Base-by-base conservation (phyloP, 2,329 filamentous ascomycete genomes). In the Tolypocladium endophyticum region DNA sequence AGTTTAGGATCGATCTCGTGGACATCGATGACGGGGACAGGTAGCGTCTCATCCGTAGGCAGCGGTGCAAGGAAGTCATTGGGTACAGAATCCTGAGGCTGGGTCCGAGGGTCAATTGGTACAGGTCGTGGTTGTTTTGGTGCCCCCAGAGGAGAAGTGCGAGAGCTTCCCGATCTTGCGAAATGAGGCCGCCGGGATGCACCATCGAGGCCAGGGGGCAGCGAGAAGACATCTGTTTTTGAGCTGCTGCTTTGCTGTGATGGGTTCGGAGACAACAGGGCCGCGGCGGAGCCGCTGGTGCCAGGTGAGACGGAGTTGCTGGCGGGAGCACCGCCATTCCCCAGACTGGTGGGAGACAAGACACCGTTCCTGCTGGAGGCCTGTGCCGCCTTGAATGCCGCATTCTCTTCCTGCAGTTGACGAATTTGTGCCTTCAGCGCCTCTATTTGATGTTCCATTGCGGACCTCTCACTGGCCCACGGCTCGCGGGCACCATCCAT, bases 1-100 rank as follows among this genome's bases (percentile, higher is more conserved):
- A 86, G 72, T 36, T 79, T 78, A 3, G 82, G 81, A 63, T 85
- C 78, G 33, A 85, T 80, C 61, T 81, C 77, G 52, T 80, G 77
- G 12, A 86, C 79, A 61, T 86, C 83, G 57, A 86, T 82, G 35
- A 80, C 75, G 4, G 79, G 76, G 1, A 77, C 69, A 20, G 71
- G 74, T 5, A 69, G 70, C 33, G 69, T 61, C 9, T 53, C 58
- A 1, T 69, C 69, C 53, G 73, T 71, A 25, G 71, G 68, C 4
- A 68, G 68, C 9, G 68, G 67, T 3, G 66, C 65, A 5, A 76
- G 66, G 56, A 77, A 76, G 63, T 77, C 71, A 45, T 70, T 70
- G 36, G 68, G 59, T 23, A 65, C 65, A 6, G 74, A 72, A 9
- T 73, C 71, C 39, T 70, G 64, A 6, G 72, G 71, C 60, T 79